A percentile compares a stretch with the other conserved stretches of the same genome.
Evolutionary conservation across 768 basidiomycete species (phyloP).

Genomic region (Coprinopsis sp.): DNA sequence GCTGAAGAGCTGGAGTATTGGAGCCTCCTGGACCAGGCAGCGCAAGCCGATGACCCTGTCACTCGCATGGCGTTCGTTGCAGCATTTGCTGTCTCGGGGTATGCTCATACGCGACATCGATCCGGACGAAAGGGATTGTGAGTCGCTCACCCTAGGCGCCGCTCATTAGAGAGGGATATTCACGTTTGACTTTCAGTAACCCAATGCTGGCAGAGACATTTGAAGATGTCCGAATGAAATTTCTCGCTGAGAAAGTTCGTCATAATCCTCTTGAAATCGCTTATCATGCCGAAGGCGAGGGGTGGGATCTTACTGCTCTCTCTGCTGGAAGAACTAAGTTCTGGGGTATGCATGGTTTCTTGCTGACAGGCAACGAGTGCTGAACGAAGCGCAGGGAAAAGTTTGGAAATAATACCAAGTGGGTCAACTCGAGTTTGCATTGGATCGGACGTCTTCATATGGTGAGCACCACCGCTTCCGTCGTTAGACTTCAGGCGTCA

Average conservation of each 20-base stretch:
- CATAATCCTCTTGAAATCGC: conserved; percentile 84
- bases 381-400: conserved; percentile 58
- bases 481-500: background rate
- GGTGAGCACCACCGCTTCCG: conserved; percentile 39
- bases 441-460: conserved; percentile 63
- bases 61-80: conserved; percentile 73
- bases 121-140: conserved; percentile 87
- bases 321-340: conserved; percentile 86
- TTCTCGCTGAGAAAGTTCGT: conserved; percentile 83
- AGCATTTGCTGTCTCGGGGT: conserved; percentile 81
- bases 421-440: conserved; percentile 67
- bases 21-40: conserved; percentile 63
- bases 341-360: conserved; percentile 61
- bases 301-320: conserved; percentile 73
- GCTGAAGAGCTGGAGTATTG: conserved; percentile 86
- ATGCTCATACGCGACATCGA: conserved; percentile 75
- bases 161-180: background rate
- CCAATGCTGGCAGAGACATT: conserved; percentile 89
- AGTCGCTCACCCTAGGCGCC: conserved; percentile 26
- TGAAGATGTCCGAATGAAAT: conserved; percentile 75
- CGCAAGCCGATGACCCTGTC: conserved; percentile 48
- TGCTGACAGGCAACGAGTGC: conserved; percentile 8
- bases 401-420: conserved; percentile 79
- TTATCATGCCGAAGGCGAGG: conserved; percentile 75
- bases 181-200: conserved; percentile 46